Evolutionary conservation across 1,284 basidiomycete genomes (phyloP).

Genomic region (Ganoderma boninense): DNA sequence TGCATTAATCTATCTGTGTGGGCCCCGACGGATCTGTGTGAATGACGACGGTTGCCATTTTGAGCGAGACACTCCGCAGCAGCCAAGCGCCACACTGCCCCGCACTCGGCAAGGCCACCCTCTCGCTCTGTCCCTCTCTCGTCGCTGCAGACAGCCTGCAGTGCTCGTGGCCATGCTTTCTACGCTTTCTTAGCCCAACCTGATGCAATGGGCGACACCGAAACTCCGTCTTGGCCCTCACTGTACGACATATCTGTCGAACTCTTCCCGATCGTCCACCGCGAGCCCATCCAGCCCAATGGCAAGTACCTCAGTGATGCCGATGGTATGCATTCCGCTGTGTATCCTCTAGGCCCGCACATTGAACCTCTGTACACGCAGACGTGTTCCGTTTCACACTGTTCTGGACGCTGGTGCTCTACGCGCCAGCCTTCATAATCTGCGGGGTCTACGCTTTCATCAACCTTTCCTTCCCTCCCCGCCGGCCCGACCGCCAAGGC

Average conservation of each 20-base stretch:
- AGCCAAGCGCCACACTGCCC: constrained; percentile 3
- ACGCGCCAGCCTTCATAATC: constrained; percentile 73
- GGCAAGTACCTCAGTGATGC: constrained; percentile 44
- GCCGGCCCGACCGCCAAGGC: constrained; percentile 21
- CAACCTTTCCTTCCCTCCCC: constrained; percentile 68
- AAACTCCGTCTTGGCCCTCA: constrained; percentile 52
- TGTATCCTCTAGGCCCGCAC: no score
- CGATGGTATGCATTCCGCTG: constrained; percentile 37
- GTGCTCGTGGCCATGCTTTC: constrained; percentile 17
- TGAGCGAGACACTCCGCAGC: background rate
- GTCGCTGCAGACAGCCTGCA: background rate
- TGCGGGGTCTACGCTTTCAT: constrained; percentile 77
- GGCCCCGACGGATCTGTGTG: background rate
- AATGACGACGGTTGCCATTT: constrained; percentile 7
- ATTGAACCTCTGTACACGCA: constrained; percentile 39
- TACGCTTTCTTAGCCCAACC: background rate
- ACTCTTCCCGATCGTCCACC: constrained; percentile 50
- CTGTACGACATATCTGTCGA: constrained; percentile 55
- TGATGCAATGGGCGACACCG: constrained; percentile 25
- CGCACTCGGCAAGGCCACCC: no score
- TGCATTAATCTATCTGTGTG: background rate
- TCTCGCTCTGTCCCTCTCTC: background rate
- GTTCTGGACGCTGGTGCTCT: constrained; percentile 85
- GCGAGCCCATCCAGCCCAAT: constrained; percentile 41
- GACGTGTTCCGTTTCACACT: constrained; percentile 87